phyloP scores from a whole-genome alignment of 1,284 basidiomycete species.

The Austropuccinia psidii region DNA sequence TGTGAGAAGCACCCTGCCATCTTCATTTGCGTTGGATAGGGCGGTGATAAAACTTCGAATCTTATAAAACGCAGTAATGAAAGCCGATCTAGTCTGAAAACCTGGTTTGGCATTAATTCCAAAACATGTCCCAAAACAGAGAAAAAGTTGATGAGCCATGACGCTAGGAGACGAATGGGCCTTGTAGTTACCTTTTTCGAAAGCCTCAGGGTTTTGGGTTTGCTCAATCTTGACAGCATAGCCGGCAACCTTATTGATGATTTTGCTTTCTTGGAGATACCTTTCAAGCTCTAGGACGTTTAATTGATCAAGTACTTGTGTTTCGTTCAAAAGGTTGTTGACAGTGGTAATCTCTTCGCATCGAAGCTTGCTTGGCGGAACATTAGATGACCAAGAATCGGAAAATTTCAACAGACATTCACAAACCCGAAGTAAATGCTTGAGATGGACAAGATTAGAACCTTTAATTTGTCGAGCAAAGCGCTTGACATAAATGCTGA shows the following conservation, averaged over 20 bases:
- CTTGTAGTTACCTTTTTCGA: no score
- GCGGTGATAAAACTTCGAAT: conserved; percentile 80
- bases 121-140: neutral
- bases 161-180: no score
- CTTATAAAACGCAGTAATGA: conserved; percentile 69
- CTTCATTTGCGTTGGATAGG: conserved; percentile 69
- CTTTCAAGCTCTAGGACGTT: conserved; percentile 59
- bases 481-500: conserved; percentile 67
- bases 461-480: conserved; percentile 71
- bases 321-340: conserved; percentile 57
- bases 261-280: conserved; percentile 79
- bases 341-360: conserved; percentile 59
- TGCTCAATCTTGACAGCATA: conserved; percentile 59
- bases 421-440: conserved; percentile 66
- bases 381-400: conserved; percentile 50
- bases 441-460: conserved; percentile 67
- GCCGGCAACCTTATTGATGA: conserved; percentile 62
- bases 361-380: conserved; percentile 44
- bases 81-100: conserved; percentile 40
- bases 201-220: neutral
- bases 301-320: conserved; percentile 53
- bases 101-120: neutral
- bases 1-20: conserved; percentile 54
- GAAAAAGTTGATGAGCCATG: neutral
- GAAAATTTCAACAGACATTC: conserved; percentile 60